These are phyloP conservation scores for Rhodosporidiobolus odoratus DNA, from an alignment of 768 basidiomycete genomes.

Conservation along the genomic window DNA sequence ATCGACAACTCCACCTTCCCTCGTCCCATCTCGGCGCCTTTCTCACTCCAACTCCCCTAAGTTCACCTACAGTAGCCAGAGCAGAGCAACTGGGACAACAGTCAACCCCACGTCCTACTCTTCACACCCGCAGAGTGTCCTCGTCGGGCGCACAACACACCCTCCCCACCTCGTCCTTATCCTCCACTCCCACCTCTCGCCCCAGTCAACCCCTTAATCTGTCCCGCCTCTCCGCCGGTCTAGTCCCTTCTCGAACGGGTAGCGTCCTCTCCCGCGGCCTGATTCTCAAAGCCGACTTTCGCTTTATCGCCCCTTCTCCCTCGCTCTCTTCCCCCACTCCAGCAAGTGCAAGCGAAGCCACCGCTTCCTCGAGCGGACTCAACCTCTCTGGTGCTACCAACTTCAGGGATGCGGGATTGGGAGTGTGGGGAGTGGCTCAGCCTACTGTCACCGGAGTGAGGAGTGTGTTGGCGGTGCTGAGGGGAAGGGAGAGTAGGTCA, in stretches of 20 bases:
- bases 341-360: no score
- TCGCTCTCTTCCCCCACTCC: conserved; percentile 34
- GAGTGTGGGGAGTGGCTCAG: conserved; percentile 92
- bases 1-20: not conserved
- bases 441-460: conserved; percentile 86
- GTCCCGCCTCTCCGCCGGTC: conserved; percentile 29
- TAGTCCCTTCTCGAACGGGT: conserved; percentile 76
- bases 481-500: conserved; percentile 37
- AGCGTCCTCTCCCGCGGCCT: conserved; percentile 81
- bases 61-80: not conserved
- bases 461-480: conserved; percentile 77
- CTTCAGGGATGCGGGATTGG: conserved; percentile 79
- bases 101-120: not conserved
- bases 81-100: not conserved
- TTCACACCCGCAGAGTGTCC: not conserved
- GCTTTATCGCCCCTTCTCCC: conserved; percentile 45
- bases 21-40: not conserved
- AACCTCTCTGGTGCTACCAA: conserved; percentile 93
- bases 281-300: conserved; percentile 86
- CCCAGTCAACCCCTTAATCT: conserved; percentile 20
- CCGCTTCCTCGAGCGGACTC: conserved; percentile 45
- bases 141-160: not conserved
- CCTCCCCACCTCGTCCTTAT: not conserved
- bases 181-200: not conserved
- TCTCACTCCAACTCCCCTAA: not conserved